Evolutionary conservation across 495 filamentous ascomycete genomes (phyloP).

Genomic region (Trichoderma gamsii): DNA sequence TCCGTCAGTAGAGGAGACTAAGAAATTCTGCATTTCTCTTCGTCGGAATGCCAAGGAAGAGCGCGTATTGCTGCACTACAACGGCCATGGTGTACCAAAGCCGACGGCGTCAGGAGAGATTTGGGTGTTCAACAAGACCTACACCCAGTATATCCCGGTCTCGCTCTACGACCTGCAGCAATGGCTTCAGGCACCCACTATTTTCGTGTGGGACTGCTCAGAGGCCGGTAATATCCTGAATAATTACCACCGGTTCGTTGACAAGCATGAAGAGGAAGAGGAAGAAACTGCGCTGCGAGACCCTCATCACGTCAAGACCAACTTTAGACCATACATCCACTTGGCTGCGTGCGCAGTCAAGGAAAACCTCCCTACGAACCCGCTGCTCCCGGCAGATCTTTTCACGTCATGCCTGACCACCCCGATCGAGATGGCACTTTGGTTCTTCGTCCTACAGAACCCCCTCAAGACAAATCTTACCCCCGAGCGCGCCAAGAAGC

Average conservation of each 20-base stretch:
- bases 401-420: constrained; percentile 96
- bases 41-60: constrained; percentile 92
- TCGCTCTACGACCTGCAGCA: constrained; percentile 92
- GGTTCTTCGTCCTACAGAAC: constrained; percentile 91
- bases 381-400: constrained; percentile 85
- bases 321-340: constrained; percentile 69
- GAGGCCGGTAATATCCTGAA: constrained; percentile 91
- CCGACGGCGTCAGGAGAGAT: constrained; percentile 95
- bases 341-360: constrained; percentile 83
- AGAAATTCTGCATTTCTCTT: constrained; percentile 86
- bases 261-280: constrained; percentile 88
- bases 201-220: constrained; percentile 97
- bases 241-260: constrained; percentile 88
- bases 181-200: constrained; percentile 91
- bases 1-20: constrained; percentile 92
- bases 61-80: constrained; percentile 93
- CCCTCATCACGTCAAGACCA: constrained; percentile 63
- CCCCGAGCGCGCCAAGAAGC: constrained; percentile 70
- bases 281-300: constrained; percentile 64
- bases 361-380: constrained; percentile 95
- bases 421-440: constrained; percentile 91
- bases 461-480: constrained; percentile 70
- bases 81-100: constrained; percentile 96
- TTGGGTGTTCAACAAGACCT: constrained; percentile 98
- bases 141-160: constrained; percentile 97